Percentiles rank a stretch among this genome's conserved stretches.
These are phyloP conservation scores for Sindora glabra DNA, from an alignment of 306 rosid genomes.

Conservation along the genomic window DNA sequence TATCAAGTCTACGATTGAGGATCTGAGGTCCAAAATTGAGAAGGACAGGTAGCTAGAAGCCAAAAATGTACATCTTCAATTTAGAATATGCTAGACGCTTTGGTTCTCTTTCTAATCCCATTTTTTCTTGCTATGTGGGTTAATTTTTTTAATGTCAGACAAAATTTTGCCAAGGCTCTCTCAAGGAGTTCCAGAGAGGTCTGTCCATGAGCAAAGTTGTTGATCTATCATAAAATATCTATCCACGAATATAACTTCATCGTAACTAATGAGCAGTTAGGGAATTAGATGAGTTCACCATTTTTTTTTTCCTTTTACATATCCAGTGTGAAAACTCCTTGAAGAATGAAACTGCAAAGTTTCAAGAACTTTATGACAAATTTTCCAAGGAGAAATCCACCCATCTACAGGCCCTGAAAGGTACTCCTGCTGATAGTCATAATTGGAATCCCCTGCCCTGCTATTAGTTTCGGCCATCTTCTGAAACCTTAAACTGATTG, in stretches of 20 bases:
- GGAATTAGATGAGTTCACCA: conserved; percentile 1
- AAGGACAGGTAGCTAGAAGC: conserved; percentile 68
- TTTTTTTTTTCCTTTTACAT: conserved; percentile 15
- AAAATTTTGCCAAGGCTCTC: conserved; percentile 74
- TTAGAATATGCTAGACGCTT: not conserved
- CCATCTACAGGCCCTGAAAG: conserved; percentile 75
- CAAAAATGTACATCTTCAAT: not conserved
- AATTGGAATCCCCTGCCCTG: not conserved
- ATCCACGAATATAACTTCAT: not conserved
- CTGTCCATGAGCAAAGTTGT: conserved; percentile 9
- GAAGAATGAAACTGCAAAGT: conserved; percentile 65
- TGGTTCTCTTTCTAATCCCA: not conserved
- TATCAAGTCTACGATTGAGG: conserved; percentile 59
- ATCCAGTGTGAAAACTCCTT: conserved; percentile 71
- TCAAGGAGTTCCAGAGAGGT: conserved; percentile 98
- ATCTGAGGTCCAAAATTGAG: conserved; percentile 69
- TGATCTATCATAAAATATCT: not conserved
- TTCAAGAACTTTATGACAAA: conserved; percentile 69
- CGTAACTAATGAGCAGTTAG: not conserved
- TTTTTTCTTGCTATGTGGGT: too few species aligned
- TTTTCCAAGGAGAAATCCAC: conserved; percentile 66
- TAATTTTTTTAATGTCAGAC: conserved; percentile 43
- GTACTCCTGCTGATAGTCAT: conserved; percentile 21
- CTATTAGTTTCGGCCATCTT: not conserved
- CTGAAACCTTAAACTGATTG: not conserved